These are phyloP conservation scores for Trametes cubensis DNA, from an alignment of 768 basidiomycete species.

Conservation along the genomic window DNA sequence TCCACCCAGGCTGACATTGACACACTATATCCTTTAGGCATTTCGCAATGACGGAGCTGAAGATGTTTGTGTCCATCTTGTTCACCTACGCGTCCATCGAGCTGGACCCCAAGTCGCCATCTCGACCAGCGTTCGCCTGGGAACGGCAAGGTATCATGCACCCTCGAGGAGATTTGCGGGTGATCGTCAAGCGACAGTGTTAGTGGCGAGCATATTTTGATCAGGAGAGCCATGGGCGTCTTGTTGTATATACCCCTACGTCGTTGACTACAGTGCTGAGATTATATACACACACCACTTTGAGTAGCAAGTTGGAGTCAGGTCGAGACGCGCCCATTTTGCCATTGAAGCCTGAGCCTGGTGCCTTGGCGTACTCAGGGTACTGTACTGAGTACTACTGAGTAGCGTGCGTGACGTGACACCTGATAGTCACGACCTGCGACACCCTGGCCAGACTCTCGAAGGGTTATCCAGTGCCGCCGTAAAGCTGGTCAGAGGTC, in stretches of 20 bases:
- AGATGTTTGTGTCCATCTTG: slow-evolving; percentile 24
- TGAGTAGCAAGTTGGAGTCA: too few species aligned
- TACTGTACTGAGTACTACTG: too few species aligned
- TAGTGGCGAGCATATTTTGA: neutral
- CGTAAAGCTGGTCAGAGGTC: too few species aligned
- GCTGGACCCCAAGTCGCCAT: slow-evolving; percentile 19
- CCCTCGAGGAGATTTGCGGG: slow-evolving; percentile 19
- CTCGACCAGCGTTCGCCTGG: slow-evolving; percentile 10
- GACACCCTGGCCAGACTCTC: too few species aligned
- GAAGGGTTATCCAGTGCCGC: too few species aligned
- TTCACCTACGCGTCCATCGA: slow-evolving; percentile 22
- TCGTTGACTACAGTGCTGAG: neutral
- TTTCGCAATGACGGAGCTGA: slow-evolving; percentile 30
- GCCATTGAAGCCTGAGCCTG: too few species aligned
- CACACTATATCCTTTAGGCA: slow-evolving; percentile 11
- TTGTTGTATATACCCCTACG: neutral
- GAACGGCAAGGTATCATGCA: slow-evolving; percentile 25
- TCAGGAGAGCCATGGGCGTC: neutral
- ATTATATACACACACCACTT: neutral
- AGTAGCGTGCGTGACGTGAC: too few species aligned
- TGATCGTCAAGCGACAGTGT: slow-evolving; percentile 15
- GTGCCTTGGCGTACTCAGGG: too few species aligned
- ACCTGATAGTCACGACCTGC: too few species aligned
- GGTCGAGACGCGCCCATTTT: neutral
- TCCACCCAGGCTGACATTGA: neutral